phyloP scores from a whole-genome alignment of 805 yeast species.

The Kuraishia molischiana region DNA sequence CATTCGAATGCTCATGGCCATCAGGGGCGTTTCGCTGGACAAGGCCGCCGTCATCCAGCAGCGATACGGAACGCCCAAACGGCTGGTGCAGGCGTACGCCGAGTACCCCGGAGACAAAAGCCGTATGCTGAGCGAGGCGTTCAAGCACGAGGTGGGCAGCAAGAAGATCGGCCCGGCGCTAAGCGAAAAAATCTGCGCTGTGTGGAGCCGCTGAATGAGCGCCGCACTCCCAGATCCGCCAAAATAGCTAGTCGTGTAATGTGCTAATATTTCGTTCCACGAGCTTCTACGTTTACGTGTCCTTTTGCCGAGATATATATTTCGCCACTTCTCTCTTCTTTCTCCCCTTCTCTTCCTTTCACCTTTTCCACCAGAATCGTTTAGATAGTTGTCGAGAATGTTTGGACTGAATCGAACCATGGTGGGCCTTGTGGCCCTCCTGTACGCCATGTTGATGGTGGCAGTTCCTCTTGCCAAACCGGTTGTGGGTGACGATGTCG shows the following conservation, averaged over 20 bases:
- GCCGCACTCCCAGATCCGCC: no score
- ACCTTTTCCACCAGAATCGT: background rate
- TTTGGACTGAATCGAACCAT: background rate
- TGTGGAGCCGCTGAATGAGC: no score
- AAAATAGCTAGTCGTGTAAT: no score
- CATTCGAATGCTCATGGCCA: slow-evolving; percentile 65
- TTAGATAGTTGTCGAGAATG: background rate
- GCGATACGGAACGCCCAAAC: slow-evolving; percentile 59
- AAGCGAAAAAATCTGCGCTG: slow-evolving; percentile 41
- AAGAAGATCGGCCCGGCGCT: slow-evolving; percentile 41
- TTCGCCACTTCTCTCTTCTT: no score
- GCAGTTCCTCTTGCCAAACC: slow-evolving; percentile 3
- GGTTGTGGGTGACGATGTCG: slow-evolving; percentile 4
- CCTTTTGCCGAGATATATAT: background rate
- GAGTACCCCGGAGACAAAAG: slow-evolving; percentile 12
- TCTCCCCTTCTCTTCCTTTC: background rate
- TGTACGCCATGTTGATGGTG: slow-evolving; percentile 4
- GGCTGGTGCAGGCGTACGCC: slow-evolving; percentile 40
- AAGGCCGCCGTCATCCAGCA: slow-evolving; percentile 74
- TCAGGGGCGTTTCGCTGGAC: slow-evolving; percentile 75
- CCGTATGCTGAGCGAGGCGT: slow-evolving; percentile 20
- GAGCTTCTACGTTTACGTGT: background rate
- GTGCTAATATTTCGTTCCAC: no score
- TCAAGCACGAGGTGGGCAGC: slow-evolving; percentile 35
- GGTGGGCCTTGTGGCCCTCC: slow-evolving; percentile 3